Percentiles rank a stretch among this genome's conserved stretches.
These are phyloP conservation scores for Colletotrichum liriopes DNA, from an alignment of 2,329 filamentous ascomycete species.

Conservation along the genomic window DNA sequence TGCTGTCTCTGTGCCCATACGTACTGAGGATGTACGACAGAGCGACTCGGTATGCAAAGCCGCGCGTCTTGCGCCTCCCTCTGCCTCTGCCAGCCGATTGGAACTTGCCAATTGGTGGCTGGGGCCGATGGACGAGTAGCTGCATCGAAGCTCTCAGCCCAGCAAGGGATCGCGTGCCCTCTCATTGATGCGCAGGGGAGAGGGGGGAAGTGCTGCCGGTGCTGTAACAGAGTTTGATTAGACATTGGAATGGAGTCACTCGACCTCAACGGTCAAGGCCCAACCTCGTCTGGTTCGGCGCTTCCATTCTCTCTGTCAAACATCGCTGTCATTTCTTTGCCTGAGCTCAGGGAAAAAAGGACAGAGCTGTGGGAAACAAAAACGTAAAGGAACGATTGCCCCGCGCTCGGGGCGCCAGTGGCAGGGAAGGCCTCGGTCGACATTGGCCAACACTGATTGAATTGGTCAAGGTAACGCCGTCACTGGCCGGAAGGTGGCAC, in stretches of 20 bases:
- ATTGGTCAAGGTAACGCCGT: conserved; percentile 18
- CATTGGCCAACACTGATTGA: conserved; percentile 18
- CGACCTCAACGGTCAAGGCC: too few species aligned
- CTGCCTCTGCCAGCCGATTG: conserved; percentile 1
- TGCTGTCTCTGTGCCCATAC: background rate
- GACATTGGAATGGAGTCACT: background rate
- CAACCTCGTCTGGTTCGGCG: background rate
- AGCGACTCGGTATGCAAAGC: conserved; percentile 18
- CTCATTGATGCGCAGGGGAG: background rate
- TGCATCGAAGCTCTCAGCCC: conserved; percentile 9
- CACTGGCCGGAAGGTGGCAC: conserved; percentile 12
- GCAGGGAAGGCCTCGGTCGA: conserved; percentile 3
- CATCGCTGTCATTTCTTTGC: background rate
- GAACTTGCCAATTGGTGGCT: conserved; percentile 14
- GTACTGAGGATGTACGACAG: background rate
- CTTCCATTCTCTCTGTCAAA: background rate
- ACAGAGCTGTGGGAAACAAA: background rate
- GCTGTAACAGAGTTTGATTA: background rate
- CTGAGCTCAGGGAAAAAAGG: background rate
- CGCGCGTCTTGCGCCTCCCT: conserved; percentile 35
- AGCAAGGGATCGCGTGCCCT: conserved; percentile 36
- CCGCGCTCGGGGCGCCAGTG: conserved; percentile 16
- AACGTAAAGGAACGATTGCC: conserved; percentile 27
- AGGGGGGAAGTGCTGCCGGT: background rate
- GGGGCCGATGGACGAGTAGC: conserved; percentile 4